Percentiles rank a stretch among this genome's conserved stretches.
phyloP scores from a whole-genome alignment of 495 filamentous ascomycete genomes.

The Saxophila tyrrhenica region DNA sequence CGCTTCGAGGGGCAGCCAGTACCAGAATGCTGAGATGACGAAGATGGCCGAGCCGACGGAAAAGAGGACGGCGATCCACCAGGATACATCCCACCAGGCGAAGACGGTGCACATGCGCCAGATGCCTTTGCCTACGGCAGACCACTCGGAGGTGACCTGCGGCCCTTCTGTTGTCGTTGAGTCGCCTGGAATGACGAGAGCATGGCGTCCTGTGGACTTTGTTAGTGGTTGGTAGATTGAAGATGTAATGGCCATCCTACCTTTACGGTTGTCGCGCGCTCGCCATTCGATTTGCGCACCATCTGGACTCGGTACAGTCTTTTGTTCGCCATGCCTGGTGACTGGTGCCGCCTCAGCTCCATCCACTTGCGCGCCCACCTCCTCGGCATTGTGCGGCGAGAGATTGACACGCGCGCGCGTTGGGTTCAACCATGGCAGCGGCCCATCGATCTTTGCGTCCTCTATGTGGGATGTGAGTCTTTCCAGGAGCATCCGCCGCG shows the following conservation, averaged over 20 bases:
- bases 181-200: background rate
- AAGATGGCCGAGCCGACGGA: constrained; percentile 5
- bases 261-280: constrained; percentile 5
- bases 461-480: background rate
- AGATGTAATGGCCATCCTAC: background rate
- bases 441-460: background rate
- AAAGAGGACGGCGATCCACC: constrained; percentile 11
- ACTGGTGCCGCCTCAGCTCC: background rate
- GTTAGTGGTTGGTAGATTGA: background rate
- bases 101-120: constrained; percentile 4
- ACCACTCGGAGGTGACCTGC: background rate
- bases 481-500: background rate
- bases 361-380: background rate
- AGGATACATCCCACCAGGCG: constrained; percentile 1
- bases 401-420: background rate
- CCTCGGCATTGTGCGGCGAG: background rate
- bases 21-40: constrained; percentile 5
- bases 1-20: constrained; percentile 8
- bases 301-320: background rate
- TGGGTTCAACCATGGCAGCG: background rate
- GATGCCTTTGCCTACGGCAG: background rate
- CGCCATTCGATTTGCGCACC: background rate
- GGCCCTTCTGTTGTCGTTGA: background rate
- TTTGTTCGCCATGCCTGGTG: background rate
- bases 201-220: background rate